Percentiles rank a stretch among this genome's conserved stretches.
Evolutionary conservation across 345 rosid species (phyloP).

Genomic region (Geranium brycei): DNA sequence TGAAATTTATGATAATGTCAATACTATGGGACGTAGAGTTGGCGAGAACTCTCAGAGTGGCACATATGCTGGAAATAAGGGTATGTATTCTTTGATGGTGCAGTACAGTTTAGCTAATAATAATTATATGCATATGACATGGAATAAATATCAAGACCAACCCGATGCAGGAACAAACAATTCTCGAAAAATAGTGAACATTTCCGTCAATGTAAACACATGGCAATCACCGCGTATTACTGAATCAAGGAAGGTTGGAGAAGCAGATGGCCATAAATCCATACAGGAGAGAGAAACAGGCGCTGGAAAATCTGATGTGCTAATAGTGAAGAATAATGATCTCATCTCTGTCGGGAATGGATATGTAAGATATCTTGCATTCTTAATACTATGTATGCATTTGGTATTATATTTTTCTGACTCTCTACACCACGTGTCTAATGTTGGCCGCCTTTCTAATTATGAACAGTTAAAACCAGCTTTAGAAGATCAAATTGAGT

Average conservation of each 20-base stretch:
- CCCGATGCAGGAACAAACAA: constrained; percentile 22
- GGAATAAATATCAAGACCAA: constrained; percentile 21
- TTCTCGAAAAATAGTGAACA: constrained; percentile 27
- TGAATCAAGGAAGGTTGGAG: constrained; percentile 31
- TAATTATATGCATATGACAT: constrained; percentile 19
- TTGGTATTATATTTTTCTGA: constrained; percentile 3
- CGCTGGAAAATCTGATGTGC: constrained; percentile 22
- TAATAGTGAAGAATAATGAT: constrained; percentile 22
- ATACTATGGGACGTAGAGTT: constrained; percentile 15
- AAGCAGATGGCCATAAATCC: constrained; percentile 27
- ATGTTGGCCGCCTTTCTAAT: constrained; percentile 11
- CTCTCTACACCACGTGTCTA: constrained; percentile 8
- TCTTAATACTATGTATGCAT: not conserved
- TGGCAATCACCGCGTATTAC: constrained; percentile 38
- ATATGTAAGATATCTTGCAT: constrained; percentile 38
- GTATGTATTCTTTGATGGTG: constrained; percentile 25
- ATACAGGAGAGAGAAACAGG: constrained; percentile 21
- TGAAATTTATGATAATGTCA: constrained; percentile 34
- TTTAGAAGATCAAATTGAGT: constrained; percentile 21
- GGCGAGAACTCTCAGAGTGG: constrained; percentile 20
- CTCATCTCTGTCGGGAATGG: constrained; percentile 36
- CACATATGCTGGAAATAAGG: constrained; percentile 28
- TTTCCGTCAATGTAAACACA: constrained; percentile 35
- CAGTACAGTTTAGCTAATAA: constrained; percentile 26
- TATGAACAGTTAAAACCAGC: constrained; percentile 38